These are phyloP conservation scores for Annulohypoxylon stygium DNA, from an alignment of 495 filamentous ascomycete genomes.

Conservation along the genomic window DNA sequence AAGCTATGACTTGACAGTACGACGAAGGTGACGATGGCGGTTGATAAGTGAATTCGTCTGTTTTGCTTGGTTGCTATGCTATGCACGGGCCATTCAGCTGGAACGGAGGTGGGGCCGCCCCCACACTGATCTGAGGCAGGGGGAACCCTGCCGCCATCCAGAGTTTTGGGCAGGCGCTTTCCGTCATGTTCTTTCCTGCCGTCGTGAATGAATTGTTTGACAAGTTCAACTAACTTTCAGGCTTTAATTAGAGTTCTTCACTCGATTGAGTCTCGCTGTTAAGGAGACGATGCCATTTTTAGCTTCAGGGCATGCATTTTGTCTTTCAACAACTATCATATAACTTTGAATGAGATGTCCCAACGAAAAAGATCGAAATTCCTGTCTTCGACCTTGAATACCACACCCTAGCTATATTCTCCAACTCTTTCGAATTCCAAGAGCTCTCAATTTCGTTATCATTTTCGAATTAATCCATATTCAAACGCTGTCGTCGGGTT, in stretches of 20 bases:
- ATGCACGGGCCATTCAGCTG: slow-evolving; percentile 30
- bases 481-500: slow-evolving; percentile 31
- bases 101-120: slow-evolving; percentile 23
- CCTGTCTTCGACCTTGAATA: background rate
- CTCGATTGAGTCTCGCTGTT: background rate
- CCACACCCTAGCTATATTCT: background rate
- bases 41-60: slow-evolving; percentile 33
- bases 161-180: background rate
- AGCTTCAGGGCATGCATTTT: background rate
- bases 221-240: background rate
- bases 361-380: background rate
- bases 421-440: background rate
- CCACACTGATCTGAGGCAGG: slow-evolving; percentile 38
- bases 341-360: background rate
- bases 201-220: background rate
- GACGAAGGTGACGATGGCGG: slow-evolving; percentile 9
- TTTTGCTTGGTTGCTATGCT: slow-evolving; percentile 47
- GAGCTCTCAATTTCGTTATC: background rate
- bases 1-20: background rate
- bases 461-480: slow-evolving; percentile 4
- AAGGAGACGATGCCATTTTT: background rate
- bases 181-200: background rate
- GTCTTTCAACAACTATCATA: background rate
- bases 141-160: slow-evolving; percentile 16
- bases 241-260: background rate